A percentile compares a stretch with the other conserved stretches of the same genome.
Evolutionary conservation across 2,329 filamentous ascomycete species (phyloP).

Genomic region (Fusarium duplospermum): DNA sequence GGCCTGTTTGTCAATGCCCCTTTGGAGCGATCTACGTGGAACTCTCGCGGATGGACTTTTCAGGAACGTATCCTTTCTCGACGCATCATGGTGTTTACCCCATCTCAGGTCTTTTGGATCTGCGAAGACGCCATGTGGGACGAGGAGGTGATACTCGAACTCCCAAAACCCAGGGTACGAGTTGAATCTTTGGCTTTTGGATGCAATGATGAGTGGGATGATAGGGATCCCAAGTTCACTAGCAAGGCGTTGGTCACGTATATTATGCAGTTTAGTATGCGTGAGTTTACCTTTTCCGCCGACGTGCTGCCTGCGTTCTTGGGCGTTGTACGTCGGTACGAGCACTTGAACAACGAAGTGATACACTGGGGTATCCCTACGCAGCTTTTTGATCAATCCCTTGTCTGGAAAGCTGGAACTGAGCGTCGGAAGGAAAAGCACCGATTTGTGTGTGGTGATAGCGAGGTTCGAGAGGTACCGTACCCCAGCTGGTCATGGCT

Average conservation of each 20-base stretch:
- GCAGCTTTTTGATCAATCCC: background rate
- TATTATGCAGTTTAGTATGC: slow-evolving; percentile 12
- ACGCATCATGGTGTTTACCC: slow-evolving; percentile 16
- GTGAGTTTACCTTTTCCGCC: slow-evolving; percentile 12
- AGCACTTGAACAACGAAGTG: slow-evolving; percentile 19
- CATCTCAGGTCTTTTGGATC: slow-evolving; percentile 20
- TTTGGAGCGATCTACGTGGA: background rate
- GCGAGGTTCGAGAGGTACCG: background rate
- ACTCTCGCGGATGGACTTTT: slow-evolving; percentile 21
- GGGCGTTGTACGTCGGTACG: slow-evolving; percentile 18
- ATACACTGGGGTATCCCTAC: slow-evolving; percentile 15
- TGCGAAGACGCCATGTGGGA: slow-evolving; percentile 21
- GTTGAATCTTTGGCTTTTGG: background rate
- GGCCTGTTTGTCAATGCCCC: slow-evolving; percentile 2
- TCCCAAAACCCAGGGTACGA: background rate
- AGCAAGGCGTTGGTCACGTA: background rate
- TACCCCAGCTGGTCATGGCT: slow-evolving; percentile 1
- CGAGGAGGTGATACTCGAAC: slow-evolving; percentile 21
- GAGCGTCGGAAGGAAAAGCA: slow-evolving; percentile 1
- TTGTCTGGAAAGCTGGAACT: slow-evolving; percentile 4
- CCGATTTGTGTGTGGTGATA: background rate
- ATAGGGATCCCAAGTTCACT: slow-evolving; percentile 6
- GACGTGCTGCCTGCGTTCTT: slow-evolving; percentile 15
- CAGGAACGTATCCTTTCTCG: slow-evolving; percentile 20
- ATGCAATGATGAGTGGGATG: slow-evolving; percentile 25